Conservation (phyloP, 1,284 basidiomycete genomes). For the Erythrobasidium hasegawianum region DNA sequence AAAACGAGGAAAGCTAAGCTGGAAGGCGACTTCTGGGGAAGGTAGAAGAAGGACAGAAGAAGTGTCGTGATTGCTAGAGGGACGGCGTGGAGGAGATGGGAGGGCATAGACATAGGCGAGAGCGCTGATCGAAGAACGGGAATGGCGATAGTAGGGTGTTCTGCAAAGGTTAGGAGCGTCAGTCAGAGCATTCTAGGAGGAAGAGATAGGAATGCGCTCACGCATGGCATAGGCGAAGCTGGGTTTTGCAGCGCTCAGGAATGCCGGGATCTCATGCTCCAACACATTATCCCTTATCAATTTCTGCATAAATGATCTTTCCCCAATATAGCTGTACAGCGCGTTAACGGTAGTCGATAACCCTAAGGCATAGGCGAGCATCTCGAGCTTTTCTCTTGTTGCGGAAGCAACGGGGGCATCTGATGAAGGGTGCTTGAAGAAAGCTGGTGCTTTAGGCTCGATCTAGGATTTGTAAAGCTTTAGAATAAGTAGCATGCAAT, state of each 20-base stretch:
- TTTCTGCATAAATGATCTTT: constrained; percentile 16
- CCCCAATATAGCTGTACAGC: constrained; percentile 24
- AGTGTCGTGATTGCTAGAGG: constrained; percentile 31
- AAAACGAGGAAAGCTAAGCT: constrained; percentile 26
- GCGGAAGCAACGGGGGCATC: background rate
- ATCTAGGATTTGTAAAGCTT: no score
- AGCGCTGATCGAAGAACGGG: constrained; percentile 38
- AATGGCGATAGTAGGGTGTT: constrained; percentile 39
- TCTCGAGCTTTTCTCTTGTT: constrained; percentile 13
- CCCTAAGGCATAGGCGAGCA: constrained; percentile 20
- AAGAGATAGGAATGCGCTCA: background rate
- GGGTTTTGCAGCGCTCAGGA: constrained; percentile 15
- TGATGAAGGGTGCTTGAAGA: constrained; percentile 3
- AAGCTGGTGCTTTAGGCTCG: constrained; percentile 25
- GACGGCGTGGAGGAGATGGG: constrained; percentile 39
- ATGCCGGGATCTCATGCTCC: constrained; percentile 31
- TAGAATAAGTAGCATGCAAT: no score
- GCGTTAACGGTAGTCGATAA: constrained; percentile 26
- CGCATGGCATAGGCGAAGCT: constrained; percentile 23
- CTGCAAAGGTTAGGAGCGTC: no score
- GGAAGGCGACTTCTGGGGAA: constrained; percentile 23
- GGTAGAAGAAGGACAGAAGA: constrained; percentile 17
- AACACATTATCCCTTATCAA: constrained; percentile 24
- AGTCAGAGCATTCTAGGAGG: no score
- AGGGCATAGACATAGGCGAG: constrained; percentile 35